These are phyloP conservation scores for Auxenochlorella pyrenoidosa DNA, from an alignment of 139 green algal genomes.

Conservation along the genomic window DNA sequence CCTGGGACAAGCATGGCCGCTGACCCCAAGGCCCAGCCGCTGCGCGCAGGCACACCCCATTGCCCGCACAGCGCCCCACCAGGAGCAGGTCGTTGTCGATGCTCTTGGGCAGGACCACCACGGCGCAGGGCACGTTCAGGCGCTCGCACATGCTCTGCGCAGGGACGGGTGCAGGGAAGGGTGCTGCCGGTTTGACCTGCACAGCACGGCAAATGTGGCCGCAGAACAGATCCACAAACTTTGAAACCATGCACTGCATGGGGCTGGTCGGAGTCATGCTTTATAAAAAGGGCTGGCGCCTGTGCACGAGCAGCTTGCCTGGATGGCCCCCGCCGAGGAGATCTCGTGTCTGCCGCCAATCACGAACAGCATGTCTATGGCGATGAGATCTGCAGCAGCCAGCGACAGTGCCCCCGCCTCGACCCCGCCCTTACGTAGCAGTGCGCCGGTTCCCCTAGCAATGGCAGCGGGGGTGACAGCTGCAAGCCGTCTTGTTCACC, in stretches of 20 bases:
- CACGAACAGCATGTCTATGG: conserved; percentile 96
- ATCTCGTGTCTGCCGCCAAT: conserved; percentile 92
- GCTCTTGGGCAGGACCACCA: conserved; percentile 95
- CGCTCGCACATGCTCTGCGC: conserved; percentile 72
- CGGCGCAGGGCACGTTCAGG: conserved; percentile 72
- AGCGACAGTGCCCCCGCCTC: no score
- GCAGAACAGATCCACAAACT: no score
- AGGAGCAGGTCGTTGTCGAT: conserved; percentile 98
- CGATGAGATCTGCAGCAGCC: conserved; percentile 78
- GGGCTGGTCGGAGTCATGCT: no score
- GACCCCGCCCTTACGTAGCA: no score
- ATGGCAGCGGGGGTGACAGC: no score
- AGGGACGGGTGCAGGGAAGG: conserved; percentile 61
- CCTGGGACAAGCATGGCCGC: not conserved
- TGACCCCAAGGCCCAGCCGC: conserved; percentile 48
- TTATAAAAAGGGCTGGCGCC: no score
- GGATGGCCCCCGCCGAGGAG: conserved; percentile 78
- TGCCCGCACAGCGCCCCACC: conserved; percentile 31
- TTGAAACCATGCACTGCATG: no score
- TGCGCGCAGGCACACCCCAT: not conserved
- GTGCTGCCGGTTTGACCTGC: no score
- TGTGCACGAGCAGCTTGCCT: not conserved
- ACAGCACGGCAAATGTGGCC: no score
- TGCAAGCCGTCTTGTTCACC: no score
- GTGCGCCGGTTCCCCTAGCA: no score